Evolutionary conservation across 352 stramenopile genomes (phyloP), one percentile per base, ranked within the genome.

Genomic region (Sclerospora graminicola): DNA sequence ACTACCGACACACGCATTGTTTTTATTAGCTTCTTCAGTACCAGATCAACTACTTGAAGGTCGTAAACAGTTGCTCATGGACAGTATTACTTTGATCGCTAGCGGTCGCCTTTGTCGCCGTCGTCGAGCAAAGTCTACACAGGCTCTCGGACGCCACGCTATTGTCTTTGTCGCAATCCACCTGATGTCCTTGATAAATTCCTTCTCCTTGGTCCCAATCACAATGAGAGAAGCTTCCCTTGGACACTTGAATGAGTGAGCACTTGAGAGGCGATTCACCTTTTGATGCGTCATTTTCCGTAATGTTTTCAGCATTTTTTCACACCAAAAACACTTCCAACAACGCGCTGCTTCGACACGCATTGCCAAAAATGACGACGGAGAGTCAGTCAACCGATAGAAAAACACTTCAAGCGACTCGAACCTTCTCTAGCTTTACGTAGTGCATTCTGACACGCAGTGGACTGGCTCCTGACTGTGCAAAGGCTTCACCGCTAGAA

Each of bases 271-370:
- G 74, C 77, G 74, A 30, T 72, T 83, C 14, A 74, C 63, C 21
- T 70, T 70, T 27, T 77, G 63, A 11, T 66, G 51, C 0, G 61
- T 72, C 18, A 89, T n/a, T 60, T 24, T 90, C 76, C 4, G 63
- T 38, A n/a, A 79, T 82, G 38, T 88, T 90, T 4, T 80, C 67
- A 5, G 54, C 41, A 42, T 89, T 89, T 44, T 89, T 82, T 15
- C 63, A 48, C 21, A 89, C 68, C n/a, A n/a, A 45, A 76, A 93
- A 28, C 66, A 66, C 29, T 83, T 85, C 20, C 90, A 27, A 26
- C 81, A 89, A 4, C 75, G 66, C 1, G 64, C 74, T 2, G 71
- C 73, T 55, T 93, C 78, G 6, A 89, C 45, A 1, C 78, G 75
- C 40, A 72, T 66, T 30, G 82, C 67, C 8, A 83, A 33, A 5